Conservation (phyloP, 352 stramenopile genomes). For the Phytopythium chamaehyphon region DNA sequence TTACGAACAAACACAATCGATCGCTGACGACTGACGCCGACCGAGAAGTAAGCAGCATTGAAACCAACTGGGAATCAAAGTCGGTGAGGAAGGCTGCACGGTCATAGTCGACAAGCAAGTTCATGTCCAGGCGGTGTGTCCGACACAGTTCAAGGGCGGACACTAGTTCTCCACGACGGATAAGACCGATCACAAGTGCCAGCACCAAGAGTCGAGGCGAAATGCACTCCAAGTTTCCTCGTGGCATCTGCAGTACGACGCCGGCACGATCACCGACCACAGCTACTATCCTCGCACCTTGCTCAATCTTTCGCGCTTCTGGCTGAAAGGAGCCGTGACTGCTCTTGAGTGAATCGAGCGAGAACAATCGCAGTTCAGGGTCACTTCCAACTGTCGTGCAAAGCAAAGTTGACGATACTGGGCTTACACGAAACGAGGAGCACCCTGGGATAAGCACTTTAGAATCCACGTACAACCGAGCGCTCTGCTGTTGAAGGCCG, state of each 20-base stretch:
- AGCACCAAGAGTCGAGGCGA: slow-evolving; percentile 59
- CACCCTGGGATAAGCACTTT: slow-evolving; percentile 34
- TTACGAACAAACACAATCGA: slow-evolving; percentile 70
- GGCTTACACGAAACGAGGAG: slow-evolving; percentile 58
- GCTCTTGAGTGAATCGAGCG: slow-evolving; percentile 2
- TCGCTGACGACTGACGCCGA: slow-evolving; percentile 44
- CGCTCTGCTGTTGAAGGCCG: slow-evolving; percentile 30
- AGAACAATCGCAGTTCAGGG: slow-evolving; percentile 49
- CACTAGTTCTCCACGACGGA: slow-evolving; percentile 34
- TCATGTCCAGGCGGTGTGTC: slow-evolving; percentile 77
- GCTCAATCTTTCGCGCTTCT: slow-evolving; percentile 54
- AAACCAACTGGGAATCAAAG: slow-evolving; percentile 25
- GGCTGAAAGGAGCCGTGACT: background rate
- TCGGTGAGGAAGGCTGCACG: slow-evolving; percentile 31
- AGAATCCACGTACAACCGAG: slow-evolving; percentile 52
- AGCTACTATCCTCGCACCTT: slow-evolving; percentile 55
- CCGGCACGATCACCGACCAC: slow-evolving; percentile 44
- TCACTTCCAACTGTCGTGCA: slow-evolving; percentile 63
- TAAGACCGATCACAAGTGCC: slow-evolving; percentile 33
- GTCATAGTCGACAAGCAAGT: slow-evolving; percentile 70
- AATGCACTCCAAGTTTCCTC: slow-evolving; percentile 73
- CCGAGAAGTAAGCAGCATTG: slow-evolving; percentile 23
- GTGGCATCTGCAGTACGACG: slow-evolving; percentile 71
- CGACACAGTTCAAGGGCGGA: slow-evolving; percentile 62
- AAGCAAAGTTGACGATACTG: slow-evolving; percentile 36